phyloP scores from a whole-genome alignment of 2,329 filamentous ascomycete species.

The Grosmannia huntii region DNA sequence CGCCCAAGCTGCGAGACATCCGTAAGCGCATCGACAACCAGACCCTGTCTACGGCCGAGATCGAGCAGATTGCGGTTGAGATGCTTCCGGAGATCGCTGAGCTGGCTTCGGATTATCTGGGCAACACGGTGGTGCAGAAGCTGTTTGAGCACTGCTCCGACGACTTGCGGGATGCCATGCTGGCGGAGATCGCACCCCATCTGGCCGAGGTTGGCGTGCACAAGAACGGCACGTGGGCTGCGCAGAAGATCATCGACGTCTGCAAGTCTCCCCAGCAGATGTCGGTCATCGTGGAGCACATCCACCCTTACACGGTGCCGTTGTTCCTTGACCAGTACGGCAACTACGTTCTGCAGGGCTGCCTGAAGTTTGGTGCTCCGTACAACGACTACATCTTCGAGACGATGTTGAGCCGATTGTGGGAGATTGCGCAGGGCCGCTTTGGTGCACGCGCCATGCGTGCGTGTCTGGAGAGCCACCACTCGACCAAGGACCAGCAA shows the following conservation, averaged over 20 bases:
- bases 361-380: conserved; percentile 77
- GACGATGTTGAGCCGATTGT: conserved; percentile 86
- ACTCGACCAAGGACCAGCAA: conserved; percentile 90
- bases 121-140: conserved; percentile 99
- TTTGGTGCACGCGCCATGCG: conserved; percentile 95
- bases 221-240: conserved; percentile 99
- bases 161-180: conserved; percentile 79
- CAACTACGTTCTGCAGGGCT: conserved; percentile 96
- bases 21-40: conserved; percentile 96
- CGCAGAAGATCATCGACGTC: conserved; percentile 97
- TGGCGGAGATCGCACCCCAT: conserved; percentile 75
- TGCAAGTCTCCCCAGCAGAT: conserved; percentile 78
- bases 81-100: conserved; percentile 98
- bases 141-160: conserved; percentile 95
- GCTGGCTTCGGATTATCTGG: conserved; percentile 86
- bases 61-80: conserved; percentile 79
- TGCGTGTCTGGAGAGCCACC: conserved; percentile 91
- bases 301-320: conserved; percentile 77
- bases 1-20: conserved; percentile 87
- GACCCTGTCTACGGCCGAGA: conserved; percentile 70
- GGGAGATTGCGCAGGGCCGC: conserved; percentile 84
- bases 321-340: conserved; percentile 96
- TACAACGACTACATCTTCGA: conserved; percentile 97
- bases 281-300: conserved; percentile 67
- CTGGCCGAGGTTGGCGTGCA: conserved; percentile 94